phyloP scores from a whole-genome alignment of 2,329 filamentous ascomycete genomes.

The Pseudocercospora crystallina region DNA sequence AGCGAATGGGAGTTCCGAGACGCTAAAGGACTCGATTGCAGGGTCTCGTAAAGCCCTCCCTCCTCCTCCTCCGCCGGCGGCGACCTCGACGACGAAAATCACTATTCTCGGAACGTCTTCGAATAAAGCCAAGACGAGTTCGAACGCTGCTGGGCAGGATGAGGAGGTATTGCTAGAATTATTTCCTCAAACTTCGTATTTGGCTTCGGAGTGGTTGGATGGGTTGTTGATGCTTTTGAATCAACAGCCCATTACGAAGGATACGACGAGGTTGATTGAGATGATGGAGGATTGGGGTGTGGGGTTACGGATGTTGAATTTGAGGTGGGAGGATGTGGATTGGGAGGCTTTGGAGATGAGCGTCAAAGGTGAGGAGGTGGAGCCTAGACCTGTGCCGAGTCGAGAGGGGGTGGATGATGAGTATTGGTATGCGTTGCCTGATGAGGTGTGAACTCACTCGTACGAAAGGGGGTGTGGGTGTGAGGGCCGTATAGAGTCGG shows the following conservation, averaged over 20 bases:
- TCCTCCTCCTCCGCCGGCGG: conserved; percentile 1
- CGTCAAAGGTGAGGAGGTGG: conserved; percentile 33
- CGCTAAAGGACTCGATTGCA: conserved; percentile 21
- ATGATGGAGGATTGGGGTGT: conserved; percentile 87
- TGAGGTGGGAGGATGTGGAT: conserved; percentile 77
- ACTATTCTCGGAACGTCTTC: conserved; percentile 70
- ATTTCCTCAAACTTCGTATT: conserved; percentile 73
- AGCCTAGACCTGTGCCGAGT: conserved; percentile 60
- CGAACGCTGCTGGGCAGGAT: conserved; percentile 7
- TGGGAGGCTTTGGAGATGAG: conserved; percentile 41
- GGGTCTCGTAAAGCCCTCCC: conserved; percentile 2
- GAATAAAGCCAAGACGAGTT: neutral
- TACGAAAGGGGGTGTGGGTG: too few species aligned
- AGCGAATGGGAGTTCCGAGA: conserved; percentile 36
- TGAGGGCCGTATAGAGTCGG: too few species aligned
- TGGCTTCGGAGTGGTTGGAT: conserved; percentile 95
- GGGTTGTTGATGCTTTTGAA: conserved; percentile 92
- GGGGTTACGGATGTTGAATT: conserved; percentile 88
- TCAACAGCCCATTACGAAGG: conserved; percentile 93
- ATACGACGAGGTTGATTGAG: conserved; percentile 85
- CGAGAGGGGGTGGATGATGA: conserved; percentile 86
- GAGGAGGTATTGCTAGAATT: conserved; percentile 81
- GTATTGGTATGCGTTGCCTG: conserved; percentile 75
- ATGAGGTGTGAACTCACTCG: conserved; percentile 14
- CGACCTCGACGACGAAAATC: conserved; percentile 70